Evolutionary conservation across 1,139 yeast species (phyloP).

Genomic region (Nematodospora anomalae): DNA sequence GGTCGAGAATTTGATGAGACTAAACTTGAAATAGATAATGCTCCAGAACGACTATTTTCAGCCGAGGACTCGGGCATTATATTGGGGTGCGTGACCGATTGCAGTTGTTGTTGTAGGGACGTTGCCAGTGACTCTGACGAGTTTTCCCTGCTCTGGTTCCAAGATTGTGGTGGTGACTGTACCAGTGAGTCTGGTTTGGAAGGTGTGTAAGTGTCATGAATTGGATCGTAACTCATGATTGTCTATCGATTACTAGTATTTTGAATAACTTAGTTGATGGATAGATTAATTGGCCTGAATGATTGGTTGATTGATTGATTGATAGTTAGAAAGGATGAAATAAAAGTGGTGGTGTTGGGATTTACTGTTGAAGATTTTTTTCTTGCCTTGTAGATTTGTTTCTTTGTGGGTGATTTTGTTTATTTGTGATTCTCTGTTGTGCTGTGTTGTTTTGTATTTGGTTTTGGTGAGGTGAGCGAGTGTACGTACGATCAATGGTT

Average conservation of each 20-base stretch:
- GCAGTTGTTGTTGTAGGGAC: background rate
- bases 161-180: slow-evolving; percentile 8
- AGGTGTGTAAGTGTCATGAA: slow-evolving; percentile 27
- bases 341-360: background rate
- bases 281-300: no score
- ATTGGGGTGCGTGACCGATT: background rate
- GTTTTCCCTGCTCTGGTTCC: slow-evolving; percentile 2
- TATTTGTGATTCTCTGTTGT: background rate
- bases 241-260: no score
- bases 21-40: slow-evolving; percentile 15
- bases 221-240: slow-evolving; percentile 35
- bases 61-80: slow-evolving; percentile 1
- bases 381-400: background rate
- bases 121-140: slow-evolving; percentile 1
- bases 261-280: no score
- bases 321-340: background rate
- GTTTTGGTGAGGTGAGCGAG: no score
- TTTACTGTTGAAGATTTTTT: background rate
- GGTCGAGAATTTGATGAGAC: slow-evolving; percentile 7
- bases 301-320: background rate
- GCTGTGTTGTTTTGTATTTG: background rate
- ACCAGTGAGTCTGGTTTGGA: slow-evolving; percentile 8
- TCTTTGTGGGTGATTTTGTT: background rate
- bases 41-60: slow-evolving; percentile 8
- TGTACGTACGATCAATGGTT: no score